phyloP scores from a whole-genome alignment of 345 rosid species.

The Mangifera indica region DNA sequence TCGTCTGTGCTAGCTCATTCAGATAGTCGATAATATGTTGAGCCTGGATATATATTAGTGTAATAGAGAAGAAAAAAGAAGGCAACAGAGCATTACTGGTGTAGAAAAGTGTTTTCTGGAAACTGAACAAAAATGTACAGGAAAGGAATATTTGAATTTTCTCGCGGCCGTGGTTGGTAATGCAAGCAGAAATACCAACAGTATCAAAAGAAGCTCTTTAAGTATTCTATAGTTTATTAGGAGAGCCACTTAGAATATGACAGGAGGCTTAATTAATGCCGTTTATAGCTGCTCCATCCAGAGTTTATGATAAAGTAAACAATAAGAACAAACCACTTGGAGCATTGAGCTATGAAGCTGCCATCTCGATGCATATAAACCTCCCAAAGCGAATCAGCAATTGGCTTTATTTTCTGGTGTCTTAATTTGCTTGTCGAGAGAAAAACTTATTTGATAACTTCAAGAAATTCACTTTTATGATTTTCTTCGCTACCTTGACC shows the following conservation, averaged over 20 bases:
- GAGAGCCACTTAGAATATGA: neutral
- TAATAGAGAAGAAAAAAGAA: neutral
- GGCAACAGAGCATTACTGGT: neutral
- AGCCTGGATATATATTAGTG: too few relatives aligned
- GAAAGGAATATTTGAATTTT: neutral
- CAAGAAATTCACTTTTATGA: neutral
- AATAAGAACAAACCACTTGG: neutral
- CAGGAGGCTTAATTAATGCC: neutral
- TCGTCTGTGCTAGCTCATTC: too few relatives aligned
- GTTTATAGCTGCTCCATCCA: slow-evolving; percentile 8
- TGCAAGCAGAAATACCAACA: slow-evolving; percentile 19
- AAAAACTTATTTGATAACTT: neutral
- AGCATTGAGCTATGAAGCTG: neutral
- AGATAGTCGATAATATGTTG: too few relatives aligned
- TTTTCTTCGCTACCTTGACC: neutral
- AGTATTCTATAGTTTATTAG: neutral
- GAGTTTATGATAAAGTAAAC: neutral
- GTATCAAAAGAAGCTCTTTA: slow-evolving; percentile 13
- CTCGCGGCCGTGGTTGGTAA: neutral
- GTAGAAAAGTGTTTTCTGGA: neutral
- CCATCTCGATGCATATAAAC: neutral
- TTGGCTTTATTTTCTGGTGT: too few relatives aligned
- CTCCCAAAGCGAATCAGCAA: too few relatives aligned
- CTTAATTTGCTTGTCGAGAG: too few relatives aligned
- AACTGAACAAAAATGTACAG: neutral